Percentiles rank a stretch among this genome's conserved stretches.
These are phyloP conservation scores for Alnus rubra DNA, from an alignment of 306 rosid species.

Conservation along the genomic window DNA sequence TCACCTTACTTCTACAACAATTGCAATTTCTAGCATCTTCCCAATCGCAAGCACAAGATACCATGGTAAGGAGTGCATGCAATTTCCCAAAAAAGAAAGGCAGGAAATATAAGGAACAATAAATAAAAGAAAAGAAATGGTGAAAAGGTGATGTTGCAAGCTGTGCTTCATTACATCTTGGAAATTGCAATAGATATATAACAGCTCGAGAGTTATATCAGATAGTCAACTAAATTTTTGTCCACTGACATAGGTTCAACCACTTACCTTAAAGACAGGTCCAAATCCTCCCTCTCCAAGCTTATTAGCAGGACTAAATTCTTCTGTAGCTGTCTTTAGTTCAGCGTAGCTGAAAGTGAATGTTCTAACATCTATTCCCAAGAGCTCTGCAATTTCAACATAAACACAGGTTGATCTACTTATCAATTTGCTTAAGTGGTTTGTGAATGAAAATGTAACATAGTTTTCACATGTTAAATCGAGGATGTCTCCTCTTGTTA, in stretches of 20 bases:
- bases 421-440: not conserved
- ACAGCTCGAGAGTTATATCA: too few species aligned
- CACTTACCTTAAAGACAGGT: constrained; percentile 69
- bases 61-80: not conserved
- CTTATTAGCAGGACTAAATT: constrained; percentile 56
- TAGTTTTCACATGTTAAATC: not conserved
- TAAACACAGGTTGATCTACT: constrained; percentile 9
- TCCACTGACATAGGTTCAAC: not conserved
- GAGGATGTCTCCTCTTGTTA: not conserved
- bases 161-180: not conserved
- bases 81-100: not conserved
- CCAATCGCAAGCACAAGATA: not conserved
- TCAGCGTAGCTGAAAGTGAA: constrained; percentile 66
- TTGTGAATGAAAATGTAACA: not conserved
- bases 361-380: constrained; percentile 62
- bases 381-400: constrained; percentile 53
- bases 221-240: too few species aligned
- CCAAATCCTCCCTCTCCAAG: constrained; percentile 94
- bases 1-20: not conserved
- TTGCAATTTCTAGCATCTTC: not conserved
- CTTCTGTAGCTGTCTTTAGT: constrained; percentile 63
- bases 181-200: too few species aligned
- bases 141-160: not conserved
- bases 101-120: not conserved
- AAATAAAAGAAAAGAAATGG: not conserved